Base-by-base conservation (phyloP, 2,329 filamentous ascomycete species). In the Aschersonia sp. region DNA sequence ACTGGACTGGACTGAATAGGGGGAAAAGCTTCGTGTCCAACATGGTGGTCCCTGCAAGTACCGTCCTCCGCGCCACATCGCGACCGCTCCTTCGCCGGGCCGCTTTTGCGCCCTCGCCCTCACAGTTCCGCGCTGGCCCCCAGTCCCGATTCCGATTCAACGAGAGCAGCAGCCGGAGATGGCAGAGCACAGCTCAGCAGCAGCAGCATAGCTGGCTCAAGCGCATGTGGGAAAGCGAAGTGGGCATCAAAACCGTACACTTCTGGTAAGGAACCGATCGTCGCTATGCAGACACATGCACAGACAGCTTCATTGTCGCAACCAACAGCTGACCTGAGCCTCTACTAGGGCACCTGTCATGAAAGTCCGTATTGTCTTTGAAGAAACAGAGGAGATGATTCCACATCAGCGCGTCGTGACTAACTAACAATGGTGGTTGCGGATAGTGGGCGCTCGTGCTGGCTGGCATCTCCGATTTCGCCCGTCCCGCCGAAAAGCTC, bases 241-340 rank as follows among this genome's bases (percentile, higher is more conserved):
- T 89, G 54, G 86, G 86, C 46, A 57, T 89, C 57, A 88, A 88
- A 82, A 98, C 92, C 52, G 92, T 98, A 59, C 92, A 98, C 69
- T 98, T 98, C 72, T 98, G 92, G 90, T 90, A 72, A 55, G 74
- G 22, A 22, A 22, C 22, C 22, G 22, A 22, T 22, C 22, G 22
- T 22, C 22, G 22, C 22, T 2, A 42, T 14, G 22, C 11, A 42
- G 4, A 39, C 35, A 9, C 8, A 39, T 39, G 2, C 35, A 39
- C 35, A 39, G 8, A 9, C 9, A 8, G 35, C 12, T 39, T 39
- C 12, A 9, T 39, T 4, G 8, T 39, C 35, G 8, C 35, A 8
- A 8, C 8, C 35, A 39, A 31, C 6, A 43, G 40, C 52, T 39
- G 31, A 29, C 22, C 22, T 44, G 46, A 14, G 31, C 39, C 49